Evolutionary conservation across 805 yeast species (phyloP).

Genomic region (Pichia cephalocereana): DNA sequence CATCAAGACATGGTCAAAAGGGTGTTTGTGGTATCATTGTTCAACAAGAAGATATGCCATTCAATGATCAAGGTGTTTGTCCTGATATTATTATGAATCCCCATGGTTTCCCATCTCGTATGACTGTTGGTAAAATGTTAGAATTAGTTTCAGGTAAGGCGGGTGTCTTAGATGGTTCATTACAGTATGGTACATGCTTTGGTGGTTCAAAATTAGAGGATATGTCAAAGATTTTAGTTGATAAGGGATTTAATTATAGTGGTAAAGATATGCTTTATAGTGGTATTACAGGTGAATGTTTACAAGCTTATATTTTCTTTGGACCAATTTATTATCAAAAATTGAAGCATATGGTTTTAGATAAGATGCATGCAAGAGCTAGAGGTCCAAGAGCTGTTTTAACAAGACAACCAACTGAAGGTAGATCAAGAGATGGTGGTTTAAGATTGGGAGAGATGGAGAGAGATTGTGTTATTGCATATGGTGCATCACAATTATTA

Average conservation of each 20-base stretch:
- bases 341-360: constrained; percentile 97
- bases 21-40: constrained; percentile 99
- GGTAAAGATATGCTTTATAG: constrained; percentile 97
- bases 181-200: constrained; percentile 96
- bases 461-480: constrained; percentile 98
- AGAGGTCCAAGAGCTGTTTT: constrained; percentile 98
- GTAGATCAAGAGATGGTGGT: constrained; percentile 99
- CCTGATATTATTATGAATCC: constrained; percentile 99
- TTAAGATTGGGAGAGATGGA: constrained; percentile 99
- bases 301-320: constrained; percentile 95
- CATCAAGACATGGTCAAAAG: constrained; percentile 97
- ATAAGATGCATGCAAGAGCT: constrained; percentile 99
- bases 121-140: constrained; percentile 99
- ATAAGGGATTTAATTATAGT: constrained; percentile 86
- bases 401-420: constrained; percentile 98
- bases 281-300: constrained; percentile 94
- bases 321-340: constrained; percentile 98
- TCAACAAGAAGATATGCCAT: constrained; percentile 94
- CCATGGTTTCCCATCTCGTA: constrained; percentile 99
- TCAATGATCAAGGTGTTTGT: constrained; percentile 80
- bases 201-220: constrained; percentile 97
- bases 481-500: constrained; percentile 93
- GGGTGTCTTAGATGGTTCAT: constrained; percentile 83
- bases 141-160: constrained; percentile 96
- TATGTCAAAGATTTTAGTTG: constrained; percentile 84